Evolutionary conservation across 2,329 filamentous ascomycete genomes (phyloP).

Genomic region (Fusarium sp.): DNA sequence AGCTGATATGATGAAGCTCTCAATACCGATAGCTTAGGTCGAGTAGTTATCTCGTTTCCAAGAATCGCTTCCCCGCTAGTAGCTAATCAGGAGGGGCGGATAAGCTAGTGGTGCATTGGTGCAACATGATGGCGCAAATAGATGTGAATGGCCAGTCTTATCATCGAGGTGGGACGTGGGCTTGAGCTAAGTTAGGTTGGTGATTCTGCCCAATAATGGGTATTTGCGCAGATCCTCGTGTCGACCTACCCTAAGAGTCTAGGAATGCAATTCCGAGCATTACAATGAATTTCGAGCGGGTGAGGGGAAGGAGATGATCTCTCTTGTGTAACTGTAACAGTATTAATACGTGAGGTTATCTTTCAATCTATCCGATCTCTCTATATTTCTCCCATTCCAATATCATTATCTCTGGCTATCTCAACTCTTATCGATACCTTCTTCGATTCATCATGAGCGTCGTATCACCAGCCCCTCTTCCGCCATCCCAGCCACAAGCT

Average conservation of each 20-base stretch:
- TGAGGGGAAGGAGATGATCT: not conserved
- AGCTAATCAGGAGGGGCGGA: not conserved
- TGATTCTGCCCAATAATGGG: not conserved
- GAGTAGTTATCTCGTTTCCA: not conserved
- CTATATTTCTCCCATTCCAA: not conserved
- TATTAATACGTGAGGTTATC: not conserved
- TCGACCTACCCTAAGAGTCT: not conserved
- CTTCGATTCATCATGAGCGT: not conserved
- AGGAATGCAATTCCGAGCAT: not conserved
- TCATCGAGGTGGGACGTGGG: not conserved
- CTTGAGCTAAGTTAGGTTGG: not conserved
- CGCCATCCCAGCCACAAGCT: not conserved
- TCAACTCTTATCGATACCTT: too few relatives aligned
- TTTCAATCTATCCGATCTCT: not conserved
- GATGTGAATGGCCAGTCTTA: not conserved
- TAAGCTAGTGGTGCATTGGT: not conserved
- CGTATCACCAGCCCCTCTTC: not conserved
- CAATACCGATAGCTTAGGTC: not conserved
- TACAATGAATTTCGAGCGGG: not conserved
- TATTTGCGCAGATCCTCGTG: not conserved
- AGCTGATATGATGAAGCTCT: not conserved
- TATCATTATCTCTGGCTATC: too few relatives aligned
- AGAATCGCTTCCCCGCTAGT: not conserved
- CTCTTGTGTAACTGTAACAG: fast-evolving
- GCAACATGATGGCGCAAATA: not conserved